Evolutionary conservation across 2,329 filamentous ascomycete genomes (phyloP).

Genomic region (Colletotrichum trifolii): DNA sequence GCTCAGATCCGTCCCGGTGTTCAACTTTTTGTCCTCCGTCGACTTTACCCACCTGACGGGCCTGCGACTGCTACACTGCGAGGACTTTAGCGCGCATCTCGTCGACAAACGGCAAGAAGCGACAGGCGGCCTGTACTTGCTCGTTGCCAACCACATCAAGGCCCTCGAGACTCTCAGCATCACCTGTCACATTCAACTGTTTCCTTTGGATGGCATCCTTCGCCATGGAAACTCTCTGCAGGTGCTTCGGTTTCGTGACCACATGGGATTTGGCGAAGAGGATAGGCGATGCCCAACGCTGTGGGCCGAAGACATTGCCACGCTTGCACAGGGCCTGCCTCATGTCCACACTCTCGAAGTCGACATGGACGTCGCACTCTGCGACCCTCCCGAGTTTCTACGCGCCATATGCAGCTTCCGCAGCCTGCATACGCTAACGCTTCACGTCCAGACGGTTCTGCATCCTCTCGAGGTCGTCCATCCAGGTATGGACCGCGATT

Average conservation of each 20-base stretch:
- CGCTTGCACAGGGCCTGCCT: constrained; percentile 46
- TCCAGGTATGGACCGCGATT: constrained; percentile 49
- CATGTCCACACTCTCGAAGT: constrained; percentile 56
- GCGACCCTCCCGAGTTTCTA: constrained; percentile 52
- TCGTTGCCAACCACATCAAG: constrained; percentile 52
- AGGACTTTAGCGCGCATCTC: constrained; percentile 58
- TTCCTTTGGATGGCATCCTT: constrained; percentile 53
- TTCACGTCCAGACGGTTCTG: constrained; percentile 58
- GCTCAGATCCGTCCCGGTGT: constrained; percentile 56
- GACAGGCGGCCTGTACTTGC: constrained; percentile 50
- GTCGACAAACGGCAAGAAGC: constrained; percentile 51
- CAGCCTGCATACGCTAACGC: constrained; percentile 51
- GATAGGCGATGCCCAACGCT: constrained; percentile 55
- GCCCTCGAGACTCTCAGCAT: constrained; percentile 52
- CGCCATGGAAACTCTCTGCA: constrained; percentile 51
- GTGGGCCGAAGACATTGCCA: constrained; percentile 44
- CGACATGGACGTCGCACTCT: constrained; percentile 56
- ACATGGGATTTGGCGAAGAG: constrained; percentile 58
- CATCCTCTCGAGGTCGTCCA: constrained; percentile 44
- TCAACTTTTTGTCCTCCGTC: constrained; percentile 57
- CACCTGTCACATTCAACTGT: constrained; percentile 53
- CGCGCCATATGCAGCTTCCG: constrained; percentile 52
- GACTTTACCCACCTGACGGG: constrained; percentile 48
- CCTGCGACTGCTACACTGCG: constrained; percentile 52
- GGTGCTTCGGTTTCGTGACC: constrained; percentile 56